Evolutionary conservation across 169 alveolate genomes (phyloP), one percentile per base, ranked within the genome.

Genomic region (Babesia divergens): DNA sequence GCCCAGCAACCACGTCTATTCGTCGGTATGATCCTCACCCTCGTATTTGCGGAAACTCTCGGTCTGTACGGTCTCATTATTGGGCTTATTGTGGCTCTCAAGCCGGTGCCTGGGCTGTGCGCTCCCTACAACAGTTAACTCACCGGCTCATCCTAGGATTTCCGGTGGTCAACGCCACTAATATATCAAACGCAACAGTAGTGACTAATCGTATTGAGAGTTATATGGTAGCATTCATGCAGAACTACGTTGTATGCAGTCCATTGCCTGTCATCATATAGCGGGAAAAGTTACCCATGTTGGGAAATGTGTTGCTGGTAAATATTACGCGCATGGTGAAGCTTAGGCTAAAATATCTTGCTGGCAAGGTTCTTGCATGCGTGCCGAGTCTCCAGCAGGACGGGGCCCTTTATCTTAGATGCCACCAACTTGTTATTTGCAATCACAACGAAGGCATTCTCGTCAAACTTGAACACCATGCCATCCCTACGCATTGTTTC

Each of bases 41-140:
- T 98, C 86, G 97, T 98, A 82, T 98, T 98, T 90, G 99, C 99
- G 50, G 99, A 98, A 86, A 99, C 99, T 37, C 91, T 97, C 59
- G 99, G 98, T 24, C 94, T 97, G 43, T 97, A 97, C 92, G 99
- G 99, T 44, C 86, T 87, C 35, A 87, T 87, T 53, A 81, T 87
- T 29, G 92, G 91, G 35, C 83, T 87, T 29, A 74, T 83, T 54
- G 84, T 87, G 46, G 72, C 89, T 44, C 64, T 87, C 46, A 64
- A 85, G 56, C 81, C 83, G 4, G 74, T 79, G 18, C 43, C 84
- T 40, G 76, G 65, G 18, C 84, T 87, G 20, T 87, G 92, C 62
- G 46, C 58, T 6, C 32, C 91, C 20, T 87, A 82, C 58, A 55
- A n/a, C n/a, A n/a, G n/a, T n/a, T n/a, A n/a, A n/a, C n/a, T n/a